Base-by-base conservation (phyloP, 805 yeast species). In the Zygosaccharomyces kombuchaensis region DNA sequence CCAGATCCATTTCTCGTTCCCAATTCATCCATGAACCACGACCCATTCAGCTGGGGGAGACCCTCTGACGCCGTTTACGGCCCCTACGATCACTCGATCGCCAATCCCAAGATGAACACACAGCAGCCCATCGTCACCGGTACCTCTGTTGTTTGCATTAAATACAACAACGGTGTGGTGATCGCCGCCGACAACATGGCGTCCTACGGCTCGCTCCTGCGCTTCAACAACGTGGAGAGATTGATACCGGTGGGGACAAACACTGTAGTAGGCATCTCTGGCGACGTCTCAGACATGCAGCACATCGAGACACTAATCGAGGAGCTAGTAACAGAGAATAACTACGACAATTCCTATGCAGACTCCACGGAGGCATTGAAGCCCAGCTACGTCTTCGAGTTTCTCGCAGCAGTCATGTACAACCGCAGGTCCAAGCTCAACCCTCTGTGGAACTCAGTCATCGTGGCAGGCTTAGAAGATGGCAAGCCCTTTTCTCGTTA, bases 101-200 rank as follows among this genome's bases (percentile, higher is more conserved):
- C 95, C 40, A 69, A 81, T 52, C 96, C 97, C 25, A 77, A 74
- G 45, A 79, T 81, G 81, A 83, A 87, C 66, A 91, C 99, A 2
- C 96, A 87, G 65, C 88, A 82, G 62, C 99, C 99, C 39, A 84
- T 87, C 55, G 87, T 93, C 49, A 93, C 99, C 10, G 98, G 99
- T 62, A 87, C 98, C 0, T 88, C 96, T 29, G 99, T 93, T 17
- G 75, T 93, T 56, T 95, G 93, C 7, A 76, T 91, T 68, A 93
- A 90, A 69, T 93, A 82, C 72, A 74, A 86, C 52, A 85, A 84
- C 55, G 99, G 99, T 32, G 82, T 93, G 37, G 79, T 93, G 31
- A 75, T 93, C 68, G 98, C 99, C 2, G 97, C 99, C 4, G 99
- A 93, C 65, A 87, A 87, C 58, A 70, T 91, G 67, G 96, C 84